These are phyloP conservation scores for Paxillus involutus DNA, from an alignment of 768 basidiomycete species.

Conservation along the genomic window DNA sequence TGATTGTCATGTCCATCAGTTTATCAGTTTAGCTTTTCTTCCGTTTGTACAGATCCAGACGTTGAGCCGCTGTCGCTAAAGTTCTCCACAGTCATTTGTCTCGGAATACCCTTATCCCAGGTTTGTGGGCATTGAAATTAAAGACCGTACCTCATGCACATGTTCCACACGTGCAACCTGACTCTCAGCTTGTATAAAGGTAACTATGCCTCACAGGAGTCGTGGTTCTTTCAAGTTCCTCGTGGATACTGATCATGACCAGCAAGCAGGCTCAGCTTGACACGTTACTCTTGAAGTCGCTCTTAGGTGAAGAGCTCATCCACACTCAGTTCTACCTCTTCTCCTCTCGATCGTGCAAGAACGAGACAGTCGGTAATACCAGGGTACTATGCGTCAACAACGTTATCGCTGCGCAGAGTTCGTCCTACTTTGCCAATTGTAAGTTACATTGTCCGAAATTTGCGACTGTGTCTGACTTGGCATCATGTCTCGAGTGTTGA, in stretches of 20 bases:
- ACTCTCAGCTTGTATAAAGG: neutral
- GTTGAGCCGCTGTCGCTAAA: no score
- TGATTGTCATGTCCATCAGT: no score
- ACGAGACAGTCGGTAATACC: constrained; percentile 7
- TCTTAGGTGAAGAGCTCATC: constrained; percentile 12
- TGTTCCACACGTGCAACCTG: neutral
- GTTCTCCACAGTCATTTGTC: no score
- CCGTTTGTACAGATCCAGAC: no score
- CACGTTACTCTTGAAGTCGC: constrained; percentile 3
- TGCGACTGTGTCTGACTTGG: neutral
- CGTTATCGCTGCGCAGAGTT: constrained; percentile 5
- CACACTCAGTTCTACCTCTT: constrained; percentile 22
- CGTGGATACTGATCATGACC: constrained; percentile 3
- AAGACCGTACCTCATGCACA: neutral
- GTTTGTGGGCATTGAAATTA: no score
- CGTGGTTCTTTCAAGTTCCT: neutral
- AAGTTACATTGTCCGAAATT: neutral
- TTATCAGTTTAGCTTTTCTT: no score
- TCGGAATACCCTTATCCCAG: no score
- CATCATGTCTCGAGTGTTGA: neutral
- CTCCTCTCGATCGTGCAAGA: constrained; percentile 11
- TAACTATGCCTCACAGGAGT: neutral
- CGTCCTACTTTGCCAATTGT: constrained; percentile 18
- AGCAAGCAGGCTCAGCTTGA: constrained; percentile 5
- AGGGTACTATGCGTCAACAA: constrained; percentile 16